These are phyloP conservation scores for Chlorella variabilis DNA, from an alignment of 163 green algal species.

Conservation along the genomic window DNA sequence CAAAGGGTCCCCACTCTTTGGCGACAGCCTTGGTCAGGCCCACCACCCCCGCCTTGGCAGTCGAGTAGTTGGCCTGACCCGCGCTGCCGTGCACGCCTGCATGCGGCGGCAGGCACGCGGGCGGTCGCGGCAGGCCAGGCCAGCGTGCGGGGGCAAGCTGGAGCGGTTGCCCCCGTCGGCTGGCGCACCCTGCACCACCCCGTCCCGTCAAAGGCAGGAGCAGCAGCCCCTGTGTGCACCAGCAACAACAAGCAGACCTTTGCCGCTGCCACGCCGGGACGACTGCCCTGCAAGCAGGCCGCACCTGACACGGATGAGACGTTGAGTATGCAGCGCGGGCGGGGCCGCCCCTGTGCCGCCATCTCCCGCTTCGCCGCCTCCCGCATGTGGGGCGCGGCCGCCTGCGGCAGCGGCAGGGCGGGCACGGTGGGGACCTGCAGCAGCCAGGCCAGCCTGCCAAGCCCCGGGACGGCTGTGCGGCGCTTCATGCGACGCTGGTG, in stretches of 20 bases:
- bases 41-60: slow-evolving; percentile 83
- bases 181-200: no score
- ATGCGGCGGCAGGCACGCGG: neutral
- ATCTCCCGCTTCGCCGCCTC: slow-evolving; percentile 81
- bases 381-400: slow-evolving; percentile 73
- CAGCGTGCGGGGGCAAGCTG: neutral
- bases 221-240: no score
- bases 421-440: no score
- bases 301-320: slow-evolving; percentile 80
- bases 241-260: no score
- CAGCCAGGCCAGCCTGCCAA: no score
- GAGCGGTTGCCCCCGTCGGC: no score
- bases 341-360: slow-evolving; percentile 45
- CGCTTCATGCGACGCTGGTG: no score
- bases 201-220: no score
- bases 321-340: slow-evolving; percentile 84
- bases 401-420: slow-evolving; percentile 52
- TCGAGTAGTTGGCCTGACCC: slow-evolving; percentile 76
- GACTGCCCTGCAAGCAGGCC: neutral
- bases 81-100: slow-evolving; percentile 27
- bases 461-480: no score
- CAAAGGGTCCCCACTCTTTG: slow-evolving; percentile 86
- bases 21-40: slow-evolving; percentile 87
- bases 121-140: no score
- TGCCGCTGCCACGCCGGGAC: no score